Percentiles rank a stretch among this genome's conserved stretches.
These are phyloP conservation scores for Solanum piurae DNA, from an alignment of 257 asterid genomes.

Conservation along the genomic window DNA sequence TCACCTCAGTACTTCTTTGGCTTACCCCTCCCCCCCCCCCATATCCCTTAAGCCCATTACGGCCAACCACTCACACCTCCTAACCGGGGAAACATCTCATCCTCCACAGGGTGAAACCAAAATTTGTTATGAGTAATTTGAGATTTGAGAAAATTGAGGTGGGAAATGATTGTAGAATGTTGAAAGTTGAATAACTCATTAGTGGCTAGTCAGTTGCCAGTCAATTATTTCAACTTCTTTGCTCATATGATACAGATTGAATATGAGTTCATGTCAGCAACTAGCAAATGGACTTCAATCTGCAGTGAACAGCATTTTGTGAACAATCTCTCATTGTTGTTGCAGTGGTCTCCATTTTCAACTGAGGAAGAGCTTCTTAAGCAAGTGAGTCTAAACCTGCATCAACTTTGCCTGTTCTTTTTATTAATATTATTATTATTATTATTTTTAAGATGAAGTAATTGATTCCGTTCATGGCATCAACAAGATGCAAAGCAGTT, in stretches of 20 bases:
- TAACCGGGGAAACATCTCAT: background rate
- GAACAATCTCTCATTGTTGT: constrained; percentile 53
- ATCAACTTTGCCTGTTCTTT: background rate
- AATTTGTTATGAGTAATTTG: background rate
- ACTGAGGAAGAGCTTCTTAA: constrained; percentile 67
- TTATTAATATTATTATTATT: no score
- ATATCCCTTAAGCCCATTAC: background rate
- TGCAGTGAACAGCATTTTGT: constrained; percentile 31
- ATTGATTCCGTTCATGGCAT: no score
- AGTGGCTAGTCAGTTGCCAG: background rate
- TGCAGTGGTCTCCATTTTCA: constrained; percentile 76
- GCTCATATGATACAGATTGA: constrained; percentile 46
- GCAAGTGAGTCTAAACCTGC: constrained; percentile 50
- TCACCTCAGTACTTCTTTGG: background rate
- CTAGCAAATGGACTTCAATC: constrained; percentile 45
- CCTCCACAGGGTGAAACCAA: background rate
- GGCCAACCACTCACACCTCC: background rate
- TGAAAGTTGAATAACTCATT: background rate
- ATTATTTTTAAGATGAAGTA: no score
- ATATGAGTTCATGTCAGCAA: constrained; percentile 36
- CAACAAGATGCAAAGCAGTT: no score
- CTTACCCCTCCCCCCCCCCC: background rate
- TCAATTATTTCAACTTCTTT: background rate
- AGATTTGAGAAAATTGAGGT: background rate
- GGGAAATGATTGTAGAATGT: background rate